These are phyloP conservation scores for Tolypocladium endophyticum DNA, from an alignment of 2,329 filamentous ascomycete genomes.

Conservation along the genomic window DNA sequence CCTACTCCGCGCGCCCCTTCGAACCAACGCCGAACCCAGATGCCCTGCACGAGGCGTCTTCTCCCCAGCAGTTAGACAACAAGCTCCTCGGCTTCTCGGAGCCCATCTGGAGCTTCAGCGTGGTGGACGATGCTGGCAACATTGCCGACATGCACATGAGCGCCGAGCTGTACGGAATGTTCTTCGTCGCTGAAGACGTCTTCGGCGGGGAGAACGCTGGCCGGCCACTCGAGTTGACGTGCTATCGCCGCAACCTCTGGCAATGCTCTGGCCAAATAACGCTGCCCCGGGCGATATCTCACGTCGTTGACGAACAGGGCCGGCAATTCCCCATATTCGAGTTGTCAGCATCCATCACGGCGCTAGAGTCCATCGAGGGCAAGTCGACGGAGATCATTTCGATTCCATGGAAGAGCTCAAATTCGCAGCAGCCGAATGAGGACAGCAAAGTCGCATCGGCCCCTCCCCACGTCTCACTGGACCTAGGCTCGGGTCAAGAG, in stretches of 20 bases:
- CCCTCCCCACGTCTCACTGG: slow-evolving; percentile 44
- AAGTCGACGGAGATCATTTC: slow-evolving; percentile 90
- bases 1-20: slow-evolving; percentile 41
- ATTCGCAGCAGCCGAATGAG: slow-evolving; percentile 38
- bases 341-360: slow-evolving; percentile 71
- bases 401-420: slow-evolving; percentile 84
- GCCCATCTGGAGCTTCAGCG: slow-evolving; percentile 46
- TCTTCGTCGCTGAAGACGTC: slow-evolving; percentile 75
- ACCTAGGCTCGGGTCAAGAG: slow-evolving; percentile 49
- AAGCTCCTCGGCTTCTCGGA: slow-evolving; percentile 67
- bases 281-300: slow-evolving; percentile 60
- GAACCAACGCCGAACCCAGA: slow-evolving; percentile 32
- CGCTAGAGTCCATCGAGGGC: slow-evolving; percentile 84
- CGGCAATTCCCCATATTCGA: slow-evolving; percentile 68
- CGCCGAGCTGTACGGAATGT: slow-evolving; percentile 78
- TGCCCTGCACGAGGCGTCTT: slow-evolving; percentile 33
- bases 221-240: slow-evolving; percentile 72
- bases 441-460: slow-evolving; percentile 37
- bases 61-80: slow-evolving; percentile 50
- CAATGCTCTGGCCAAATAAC: slow-evolving; percentile 85
- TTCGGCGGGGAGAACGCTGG: slow-evolving; percentile 50
- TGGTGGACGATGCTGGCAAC: slow-evolving; percentile 56
- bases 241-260: slow-evolving; percentile 90
- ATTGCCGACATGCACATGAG: slow-evolving; percentile 55
- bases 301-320: slow-evolving; percentile 63